Conservation (phyloP, 305 asterid species). For the Fraxinus albicans region DNA sequence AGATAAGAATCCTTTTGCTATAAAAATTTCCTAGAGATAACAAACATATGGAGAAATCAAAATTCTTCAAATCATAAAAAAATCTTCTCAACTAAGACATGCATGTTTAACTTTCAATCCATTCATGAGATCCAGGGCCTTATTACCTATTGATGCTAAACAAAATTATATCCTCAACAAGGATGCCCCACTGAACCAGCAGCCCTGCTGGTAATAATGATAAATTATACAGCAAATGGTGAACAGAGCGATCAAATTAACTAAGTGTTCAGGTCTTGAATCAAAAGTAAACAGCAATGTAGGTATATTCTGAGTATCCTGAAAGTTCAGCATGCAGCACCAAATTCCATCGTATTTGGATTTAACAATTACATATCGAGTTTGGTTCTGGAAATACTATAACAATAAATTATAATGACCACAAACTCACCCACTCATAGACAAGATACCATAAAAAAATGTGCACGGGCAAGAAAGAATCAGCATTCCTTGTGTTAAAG, state of each 20-base stretch:
- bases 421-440: constrained; percentile 1
- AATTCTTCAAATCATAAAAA: background rate
- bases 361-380: background rate
- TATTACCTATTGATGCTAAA: background rate
- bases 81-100: background rate
- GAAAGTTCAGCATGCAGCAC: background rate
- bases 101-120: constrained; percentile 4
- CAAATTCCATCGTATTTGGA: background rate
- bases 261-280: background rate
- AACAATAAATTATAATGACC: background rate
- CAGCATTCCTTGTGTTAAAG: background rate
- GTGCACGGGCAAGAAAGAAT: background rate
- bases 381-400: background rate
- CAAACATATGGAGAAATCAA: background rate
- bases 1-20: background rate
- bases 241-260: background rate
- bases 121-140: constrained; percentile 10
- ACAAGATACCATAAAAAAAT: constrained; percentile 8
- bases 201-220: constrained; percentile 9
- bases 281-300: background rate
- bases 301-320: background rate
- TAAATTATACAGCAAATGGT: background rate
- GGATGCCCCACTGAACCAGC: constrained; percentile 11
- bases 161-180: constrained; percentile 2
- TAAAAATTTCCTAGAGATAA: background rate